Evolutionary conservation across 257 asterid genomes (phyloP).

Genomic region (Ilex aquifolium): DNA sequence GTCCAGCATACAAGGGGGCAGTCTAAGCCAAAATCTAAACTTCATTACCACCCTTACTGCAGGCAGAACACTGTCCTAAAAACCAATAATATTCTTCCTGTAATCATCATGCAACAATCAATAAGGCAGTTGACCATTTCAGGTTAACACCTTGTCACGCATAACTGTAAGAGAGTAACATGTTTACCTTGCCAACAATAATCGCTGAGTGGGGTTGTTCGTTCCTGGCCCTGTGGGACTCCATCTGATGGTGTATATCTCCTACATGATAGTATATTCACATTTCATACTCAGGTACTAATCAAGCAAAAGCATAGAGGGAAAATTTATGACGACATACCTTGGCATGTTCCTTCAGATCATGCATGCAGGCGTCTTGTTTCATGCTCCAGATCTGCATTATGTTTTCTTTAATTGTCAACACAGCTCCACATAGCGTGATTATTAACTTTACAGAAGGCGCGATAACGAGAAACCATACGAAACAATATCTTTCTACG

Average conservation of each 20-base stretch:
- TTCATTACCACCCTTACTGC: no score
- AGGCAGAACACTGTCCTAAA: no score
- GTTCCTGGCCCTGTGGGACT: constrained; percentile 95
- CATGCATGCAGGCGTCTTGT: constrained; percentile 76
- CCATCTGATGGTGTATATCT: constrained; percentile 95
- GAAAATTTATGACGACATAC: constrained; percentile 24
- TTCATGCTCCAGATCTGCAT: constrained; percentile 92
- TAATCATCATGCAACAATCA: no score
- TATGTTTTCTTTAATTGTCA: constrained; percentile 12
- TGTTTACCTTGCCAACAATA: constrained; percentile 80
- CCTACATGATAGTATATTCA: constrained; percentile 38
- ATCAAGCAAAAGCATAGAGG: constrained; percentile 5
- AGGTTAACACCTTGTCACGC: no score
- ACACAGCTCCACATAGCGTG: background rate
- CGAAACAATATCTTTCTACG: no score
- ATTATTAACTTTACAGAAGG: no score
- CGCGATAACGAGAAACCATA: no score
- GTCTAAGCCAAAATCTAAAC: no score
- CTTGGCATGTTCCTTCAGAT: constrained; percentile 73
- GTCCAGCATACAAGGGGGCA: no score
- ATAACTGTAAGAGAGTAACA: background rate
- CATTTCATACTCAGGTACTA: constrained; percentile 9
- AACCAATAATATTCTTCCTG: no score
- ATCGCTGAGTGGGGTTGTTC: constrained; percentile 69
- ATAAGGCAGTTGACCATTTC: no score